Base-by-base conservation (phyloP, 345 rosid species). In the Theobroma cacao region DNA sequence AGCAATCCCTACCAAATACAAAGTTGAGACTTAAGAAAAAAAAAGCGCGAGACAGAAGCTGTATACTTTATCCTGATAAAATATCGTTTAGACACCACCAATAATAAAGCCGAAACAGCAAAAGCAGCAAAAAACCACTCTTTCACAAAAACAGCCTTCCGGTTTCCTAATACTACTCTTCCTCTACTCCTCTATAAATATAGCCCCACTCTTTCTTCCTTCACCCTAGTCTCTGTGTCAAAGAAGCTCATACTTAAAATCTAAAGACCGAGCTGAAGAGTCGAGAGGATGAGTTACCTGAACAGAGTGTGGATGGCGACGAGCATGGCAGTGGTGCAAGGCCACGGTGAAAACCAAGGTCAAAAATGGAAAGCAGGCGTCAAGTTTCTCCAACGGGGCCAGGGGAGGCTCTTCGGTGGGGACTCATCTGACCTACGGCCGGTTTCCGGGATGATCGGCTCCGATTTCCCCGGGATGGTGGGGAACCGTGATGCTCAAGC, bases 231-330 rank as follows among this genome's bases (percentile, higher is more conserved):
- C 43, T 20, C 17, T 24, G 9, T 30, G 1, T 10, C 7, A 30
- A 8, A 4, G 6, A 14, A 8, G 15, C 62, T 33, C 8, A 50
- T 20, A 31, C 7, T n/a, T n/a, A n/a, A n/a, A n/a, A n/a, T n/a
- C 2, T 0, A 5, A 10, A 2, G 10, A 3, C 3, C 1, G 20
- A 52, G 59, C 15, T 48, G 33, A 10, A 10, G 2, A 17, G 17
- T 20, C 8, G 26, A 9, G 5, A 33, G n/a, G 53, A 92, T 90
- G 94, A 81, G 86, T 79, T 85, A 79, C 71, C 15, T 93, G 59
- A 92, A 87, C 87, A 74, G 89, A 7, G 84, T 90, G 0, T 93
- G 94, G 89, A 88, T 93, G 94, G 96, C 95, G 33, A 91, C 97
- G 17, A 85, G 88, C 56, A 86, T 91, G 65, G 90, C 91, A 1